These are phyloP conservation scores for Xylaria telfairii DNA, from an alignment of 495 filamentous ascomycete genomes.

Conservation along the genomic window DNA sequence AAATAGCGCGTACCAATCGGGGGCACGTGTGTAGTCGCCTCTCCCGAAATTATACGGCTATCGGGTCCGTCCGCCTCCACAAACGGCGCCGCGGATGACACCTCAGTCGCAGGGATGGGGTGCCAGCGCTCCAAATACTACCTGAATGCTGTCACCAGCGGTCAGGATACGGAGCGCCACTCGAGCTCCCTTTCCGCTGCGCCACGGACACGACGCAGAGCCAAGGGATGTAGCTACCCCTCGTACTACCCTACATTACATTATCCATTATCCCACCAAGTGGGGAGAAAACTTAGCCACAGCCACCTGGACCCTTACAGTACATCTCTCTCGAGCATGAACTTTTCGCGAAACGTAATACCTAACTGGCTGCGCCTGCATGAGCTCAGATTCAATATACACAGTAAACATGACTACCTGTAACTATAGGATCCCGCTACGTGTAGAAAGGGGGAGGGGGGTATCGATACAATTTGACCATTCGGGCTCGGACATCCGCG, in stretches of 20 bases:
- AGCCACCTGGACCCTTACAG: background rate
- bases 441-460: background rate
- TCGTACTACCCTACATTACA: conserved; percentile 4
- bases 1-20: background rate
- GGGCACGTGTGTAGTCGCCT: background rate
- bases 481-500: background rate
- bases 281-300: background rate
- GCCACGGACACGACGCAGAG: conserved; percentile 1
- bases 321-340: background rate
- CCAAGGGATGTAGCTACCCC: conserved; percentile 3
- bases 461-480: background rate
- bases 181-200: background rate
- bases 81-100: background rate
- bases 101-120: background rate
- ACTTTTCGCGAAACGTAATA: background rate
- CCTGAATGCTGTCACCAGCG: background rate
- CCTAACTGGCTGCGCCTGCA: background rate
- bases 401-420: background rate
- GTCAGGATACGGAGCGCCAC: background rate
- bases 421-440: background rate
- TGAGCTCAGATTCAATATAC: background rate
- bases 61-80: background rate
- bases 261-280: too few species aligned
- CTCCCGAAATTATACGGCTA: background rate
- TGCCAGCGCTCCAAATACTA: background rate